Evolutionary conservation across 2,329 filamentous ascomycete species (phyloP).

Genomic region (Xylariaceae sp.): DNA sequence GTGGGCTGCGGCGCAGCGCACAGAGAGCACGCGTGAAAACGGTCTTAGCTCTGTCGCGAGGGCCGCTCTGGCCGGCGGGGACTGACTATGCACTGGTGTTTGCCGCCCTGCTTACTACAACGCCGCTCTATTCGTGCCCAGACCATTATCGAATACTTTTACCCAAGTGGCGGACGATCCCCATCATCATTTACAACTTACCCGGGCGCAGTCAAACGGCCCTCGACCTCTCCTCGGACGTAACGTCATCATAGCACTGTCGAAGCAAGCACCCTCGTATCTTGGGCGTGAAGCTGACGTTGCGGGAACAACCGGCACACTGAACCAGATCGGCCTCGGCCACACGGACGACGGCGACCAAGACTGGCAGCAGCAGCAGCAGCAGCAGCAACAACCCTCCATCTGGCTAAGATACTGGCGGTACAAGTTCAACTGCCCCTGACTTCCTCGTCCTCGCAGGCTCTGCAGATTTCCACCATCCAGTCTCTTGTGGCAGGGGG

Average conservation of each 20-base stretch:
- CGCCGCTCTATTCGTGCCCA: conserved; percentile 57
- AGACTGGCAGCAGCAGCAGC: background rate
- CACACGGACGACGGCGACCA: conserved; percentile 37
- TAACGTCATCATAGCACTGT: conserved; percentile 53
- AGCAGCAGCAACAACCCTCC: too few species aligned
- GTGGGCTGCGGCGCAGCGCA: conserved; percentile 70
- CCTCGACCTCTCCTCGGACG: conserved; percentile 59
- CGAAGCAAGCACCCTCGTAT: conserved; percentile 61
- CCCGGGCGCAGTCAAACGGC: conserved; percentile 58
- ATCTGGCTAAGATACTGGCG: too few species aligned
- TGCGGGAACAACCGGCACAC: conserved; percentile 66
- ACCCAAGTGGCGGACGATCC: conserved; percentile 57
- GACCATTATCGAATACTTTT: conserved; percentile 62
- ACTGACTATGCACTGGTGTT: conserved; percentile 72
- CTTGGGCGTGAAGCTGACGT: conserved; percentile 62
- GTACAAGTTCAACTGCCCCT: too few species aligned
- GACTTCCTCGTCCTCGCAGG: conserved; percentile 67
- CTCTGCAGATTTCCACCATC: conserved; percentile 66
- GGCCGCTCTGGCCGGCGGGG: too few species aligned
- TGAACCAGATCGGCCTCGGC: conserved; percentile 58
- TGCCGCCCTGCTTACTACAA: conserved; percentile 76
- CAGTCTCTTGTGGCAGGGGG: conserved; percentile 64
- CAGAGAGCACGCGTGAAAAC: conserved; percentile 71
- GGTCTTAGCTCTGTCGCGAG: conserved; percentile 62
- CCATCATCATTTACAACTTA: conserved; percentile 67